Evolutionary conservation across 129 eudicot species (phyloP), one percentile per base, ranked within the genome.

Genomic region (Artemisia argyi): DNA sequence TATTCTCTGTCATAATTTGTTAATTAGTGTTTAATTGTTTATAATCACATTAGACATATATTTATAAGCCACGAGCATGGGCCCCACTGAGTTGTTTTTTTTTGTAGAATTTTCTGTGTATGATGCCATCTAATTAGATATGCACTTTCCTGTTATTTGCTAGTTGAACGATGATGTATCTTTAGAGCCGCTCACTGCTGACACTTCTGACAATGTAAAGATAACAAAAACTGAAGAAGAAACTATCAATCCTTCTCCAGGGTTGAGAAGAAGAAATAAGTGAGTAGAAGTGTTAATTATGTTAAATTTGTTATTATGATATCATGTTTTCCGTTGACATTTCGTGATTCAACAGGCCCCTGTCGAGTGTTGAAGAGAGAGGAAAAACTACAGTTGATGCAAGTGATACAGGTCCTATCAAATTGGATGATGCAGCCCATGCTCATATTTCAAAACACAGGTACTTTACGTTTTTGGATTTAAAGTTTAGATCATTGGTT

Each of bases 251-350:
- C 58, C 87, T 50, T 73, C 84, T 51, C 68, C 58, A 69, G 93
- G 90, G 69, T 71, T 92, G 81, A 87, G 98, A 81, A 89, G 91
- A 81, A 87, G 98, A 83, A 58, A 47, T 35, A 84, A 68, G 98
- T 92, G 80, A 71, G 96, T 76, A 18, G 10, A 74, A 14, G 3
- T 80, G 2, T 49, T 66, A 26, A 2, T 57, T 14, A 22, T 22
- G 7, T 50, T 79, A 8, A 3, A 5, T 7, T 30, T 59, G 17
- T 52, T 50, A 61, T 60, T 61, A 49, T 48, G 20, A 20, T 22
- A 53, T 73, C 9, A 16, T 75, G 19, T 68, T 69, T 53, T 14
- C 46, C 26, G 9, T 56, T 3, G 35, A 44, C 67, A 24, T 39
- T 12, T 65, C 58, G 19, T 80, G 42, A 12, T 51, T 73, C 17